Evolutionary conservation across 192 early-diverging fungal species (phyloP), one percentile per base, ranked within the genome.

Genomic region (Coemansia guatemalensis): DNA sequence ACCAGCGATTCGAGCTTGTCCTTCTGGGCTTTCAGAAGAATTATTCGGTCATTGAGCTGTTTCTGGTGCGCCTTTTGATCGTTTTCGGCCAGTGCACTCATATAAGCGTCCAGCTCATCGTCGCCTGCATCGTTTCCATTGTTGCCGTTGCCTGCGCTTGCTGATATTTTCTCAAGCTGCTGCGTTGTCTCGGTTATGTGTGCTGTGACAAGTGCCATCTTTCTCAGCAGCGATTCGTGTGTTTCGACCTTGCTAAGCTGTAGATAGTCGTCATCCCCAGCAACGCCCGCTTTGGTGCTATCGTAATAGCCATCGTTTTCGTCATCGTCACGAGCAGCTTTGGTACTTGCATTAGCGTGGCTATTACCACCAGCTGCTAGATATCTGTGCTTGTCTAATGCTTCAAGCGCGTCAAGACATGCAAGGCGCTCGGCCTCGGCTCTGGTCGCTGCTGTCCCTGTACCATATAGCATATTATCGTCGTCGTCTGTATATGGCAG

Each of bases 301-400:
- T 92, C 90, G 66, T 89, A 92, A 62, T 84, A 87, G 8, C 65
- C 74, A 51, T 90, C 90, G 18, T 88, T 83, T 44, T 86, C 85
- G 23, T 82, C 74, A 0, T 64, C 65, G 0, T 70, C 78, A 22
- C 65, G 29, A 23, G 5, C 30, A 57, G 44, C 52, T 65, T 32
- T 53, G 53, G 50, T 60, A 48, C 11, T 8, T 50, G 24, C n/a
- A 14, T 52, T 35, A 26, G 8, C 41, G 52, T 32, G 53, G 48
- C 3, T 53, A 59, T 32, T 61, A 9, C 20, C 58, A 30, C 68
- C 48, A 25, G 30, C 63, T 51, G 67, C 69, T 25, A 85, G 66
- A 18, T 83, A 73, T 6, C 85, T 84, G 3, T 71, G 55, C 35
- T 67, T 77, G 49, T 86, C 87, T 32, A 91, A 61, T 50, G 85